phyloP scores from a whole-genome alignment of 2,329 filamentous ascomycete genomes.

The Lomentospora prolificans region DNA sequence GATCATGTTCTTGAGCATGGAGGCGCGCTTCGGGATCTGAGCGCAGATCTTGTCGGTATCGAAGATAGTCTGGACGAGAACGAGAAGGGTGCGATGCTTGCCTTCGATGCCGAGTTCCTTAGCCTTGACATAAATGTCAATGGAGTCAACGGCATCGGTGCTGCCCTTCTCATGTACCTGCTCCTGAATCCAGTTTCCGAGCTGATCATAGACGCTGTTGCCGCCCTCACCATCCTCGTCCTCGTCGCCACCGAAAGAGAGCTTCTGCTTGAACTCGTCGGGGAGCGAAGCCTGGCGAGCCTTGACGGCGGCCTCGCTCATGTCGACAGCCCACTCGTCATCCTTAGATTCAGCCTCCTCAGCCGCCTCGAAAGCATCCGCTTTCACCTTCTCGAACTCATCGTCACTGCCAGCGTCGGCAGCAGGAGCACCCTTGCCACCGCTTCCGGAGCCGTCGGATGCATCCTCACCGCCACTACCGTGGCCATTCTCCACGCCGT shows the following conservation, averaged over 20 bases:
- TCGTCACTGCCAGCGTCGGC: constrained; percentile 77
- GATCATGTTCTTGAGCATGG: constrained; percentile 84
- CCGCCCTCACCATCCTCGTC: constrained; percentile 73
- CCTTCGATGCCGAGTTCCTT: constrained; percentile 89
- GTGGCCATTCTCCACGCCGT: constrained; percentile 38
- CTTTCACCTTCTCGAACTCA: constrained; percentile 77
- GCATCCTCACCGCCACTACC: constrained; percentile 46
- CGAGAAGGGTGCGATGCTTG: constrained; percentile 88
- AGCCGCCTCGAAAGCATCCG: constrained; percentile 37
- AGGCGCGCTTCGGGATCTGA: constrained; percentile 75
- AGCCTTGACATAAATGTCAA: constrained; percentile 92
- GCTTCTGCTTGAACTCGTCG: constrained; percentile 86
- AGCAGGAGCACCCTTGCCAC: constrained; percentile 61
- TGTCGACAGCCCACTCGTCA: constrained; percentile 91
- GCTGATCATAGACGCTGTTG: constrained; percentile 74
- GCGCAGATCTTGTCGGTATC: constrained; percentile 70
- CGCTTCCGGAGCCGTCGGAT: constrained; percentile 60
- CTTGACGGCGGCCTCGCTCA: constrained; percentile 89
- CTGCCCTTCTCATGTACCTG: constrained; percentile 63
- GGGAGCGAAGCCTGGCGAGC: constrained; percentile 88
- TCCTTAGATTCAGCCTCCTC: constrained; percentile 60
- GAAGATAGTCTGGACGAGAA: constrained; percentile 90
- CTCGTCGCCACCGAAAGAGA: constrained; percentile 71
- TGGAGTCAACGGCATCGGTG: constrained; percentile 71
- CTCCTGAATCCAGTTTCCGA: constrained; percentile 84